Base-by-base conservation (phyloP, 1,139 yeast species). In the Yamadazyma kanchanaburiensis region DNA sequence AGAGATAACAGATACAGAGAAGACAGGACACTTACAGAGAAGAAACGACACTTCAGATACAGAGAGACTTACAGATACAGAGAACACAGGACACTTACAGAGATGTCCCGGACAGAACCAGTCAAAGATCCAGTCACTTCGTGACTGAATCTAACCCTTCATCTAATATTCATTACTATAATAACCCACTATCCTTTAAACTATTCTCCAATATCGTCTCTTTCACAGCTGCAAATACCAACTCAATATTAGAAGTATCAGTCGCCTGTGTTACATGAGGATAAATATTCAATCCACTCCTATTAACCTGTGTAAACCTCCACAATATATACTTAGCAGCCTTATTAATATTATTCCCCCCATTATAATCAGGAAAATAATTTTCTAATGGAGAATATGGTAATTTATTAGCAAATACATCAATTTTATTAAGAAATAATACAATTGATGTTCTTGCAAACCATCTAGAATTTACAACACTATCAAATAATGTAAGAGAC, bases 221-320 rank as follows among this genome's bases (percentile, higher is more conserved):
- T 51, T 82, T 83, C 19, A 88, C 91, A 11, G 95, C 95, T 4
- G 94, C 95, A 64, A 88, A 86, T 5, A 88, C 96, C 47, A 87
- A 64, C 48, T 83, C 78, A 41, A 88, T 87, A 53, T 88, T 88
- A 16, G 87, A 79, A 6, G 96, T 87, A 54, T 88, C 96, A 1
- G 96, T 88, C 1, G 96, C 96, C 53, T 88, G 96, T 4, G 96
- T 88, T 18, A 88, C 84, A 51, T 88, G 95, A 9, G 96, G 96
- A 49, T 84, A 85, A 21, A 88, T 74, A 43, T 81, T 83, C 42
- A 88, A 66, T 12, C 88, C 86, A 2, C 94, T 80, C 42, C 95
- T 70, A 54, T 88, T 88, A 30, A 84, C 77, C 55, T 84, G 89
- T 28, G 86, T 82, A 53, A 88, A 88, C 48, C 95, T 72, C 95